phyloP scores from a whole-genome alignment of 225 moss, liverwort and hornwort genomes.

The Marchantia polymorpha region DNA sequence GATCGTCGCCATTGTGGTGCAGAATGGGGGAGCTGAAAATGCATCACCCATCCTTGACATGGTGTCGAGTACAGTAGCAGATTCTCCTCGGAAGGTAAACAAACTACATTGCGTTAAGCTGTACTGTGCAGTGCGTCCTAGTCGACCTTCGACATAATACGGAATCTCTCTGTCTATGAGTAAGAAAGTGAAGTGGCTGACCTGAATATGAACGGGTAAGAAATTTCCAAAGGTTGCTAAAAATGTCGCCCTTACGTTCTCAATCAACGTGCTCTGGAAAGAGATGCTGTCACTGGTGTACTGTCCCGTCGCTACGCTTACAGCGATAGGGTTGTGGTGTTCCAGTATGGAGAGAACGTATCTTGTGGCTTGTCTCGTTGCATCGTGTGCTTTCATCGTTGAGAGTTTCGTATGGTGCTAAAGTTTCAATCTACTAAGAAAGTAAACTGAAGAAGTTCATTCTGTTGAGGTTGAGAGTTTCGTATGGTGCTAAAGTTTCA shows the following conservation, averaged over 20 bases:
- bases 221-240: neutral
- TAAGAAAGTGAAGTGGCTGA: too few species aligned
- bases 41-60: slow-evolving; percentile 54
- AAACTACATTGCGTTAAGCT: neutral
- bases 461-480: neutral
- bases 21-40: slow-evolving; percentile 69
- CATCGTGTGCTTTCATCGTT: neutral
- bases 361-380: neutral
- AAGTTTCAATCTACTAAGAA: neutral
- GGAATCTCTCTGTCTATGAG: too few species aligned
- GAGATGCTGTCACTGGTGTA: neutral
- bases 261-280: neutral
- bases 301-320: neutral
- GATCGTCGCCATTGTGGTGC: slow-evolving; percentile 37
- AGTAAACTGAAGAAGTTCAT: too few species aligned
- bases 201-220: too few species aligned
- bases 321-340: neutral
- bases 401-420: neutral
- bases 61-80: slow-evolving; percentile 50
- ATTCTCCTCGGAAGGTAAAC: slow-evolving; percentile 68
- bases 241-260: neutral
- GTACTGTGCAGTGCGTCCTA: neutral
- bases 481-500: neutral
- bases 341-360: neutral
- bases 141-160: neutral